Percentiles rank a stretch among this genome's conserved stretches.
Evolutionary conservation across 257 asterid genomes (phyloP).

Genomic region (Ophiorrhiza pumila): DNA sequence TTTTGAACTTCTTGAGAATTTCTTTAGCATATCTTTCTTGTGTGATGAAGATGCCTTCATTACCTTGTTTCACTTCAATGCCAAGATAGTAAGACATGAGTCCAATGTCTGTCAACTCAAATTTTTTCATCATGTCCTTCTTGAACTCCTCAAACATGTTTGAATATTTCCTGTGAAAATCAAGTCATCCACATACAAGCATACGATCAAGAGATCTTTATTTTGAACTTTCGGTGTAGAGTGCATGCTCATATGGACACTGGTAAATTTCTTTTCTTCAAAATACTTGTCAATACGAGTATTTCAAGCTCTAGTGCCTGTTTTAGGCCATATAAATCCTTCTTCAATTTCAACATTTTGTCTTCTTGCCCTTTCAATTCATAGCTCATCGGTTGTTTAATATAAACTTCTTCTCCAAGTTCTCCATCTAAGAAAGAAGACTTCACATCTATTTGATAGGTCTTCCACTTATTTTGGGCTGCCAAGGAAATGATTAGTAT

Average conservation of each 20-base stretch:
- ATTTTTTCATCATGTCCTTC: not conserved
- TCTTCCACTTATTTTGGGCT: not conserved
- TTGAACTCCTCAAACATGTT: constrained; percentile 1
- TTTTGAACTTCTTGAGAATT: not conserved
- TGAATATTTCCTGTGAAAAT: not conserved
- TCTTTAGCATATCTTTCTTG: not conserved
- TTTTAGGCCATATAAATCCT: constrained; percentile 3
- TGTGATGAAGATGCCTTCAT: not conserved
- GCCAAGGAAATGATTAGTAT: not conserved
- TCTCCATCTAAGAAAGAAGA: not conserved
- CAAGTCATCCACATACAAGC: constrained; percentile 4
- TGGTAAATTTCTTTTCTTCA: not conserved
- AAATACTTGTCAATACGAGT: not conserved
- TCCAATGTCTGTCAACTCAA: not conserved
- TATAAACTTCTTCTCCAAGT: not conserved
- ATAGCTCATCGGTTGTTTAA: not conserved
- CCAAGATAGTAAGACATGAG: constrained; percentile 1
- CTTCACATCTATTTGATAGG: constrained; percentile 7
- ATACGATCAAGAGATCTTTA: not conserved
- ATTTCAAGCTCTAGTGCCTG: constrained; percentile 17
- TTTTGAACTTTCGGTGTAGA: not conserved
- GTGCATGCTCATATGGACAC: not conserved
- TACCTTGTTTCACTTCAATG: not conserved
- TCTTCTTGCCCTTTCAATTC: not conserved
- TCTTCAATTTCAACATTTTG: not conserved